A percentile compares a stretch with the other conserved stretches of the same genome.
Evolutionary conservation across 768 basidiomycete species (phyloP).

Genomic region (Cystofilobasidium ferigula): DNA sequence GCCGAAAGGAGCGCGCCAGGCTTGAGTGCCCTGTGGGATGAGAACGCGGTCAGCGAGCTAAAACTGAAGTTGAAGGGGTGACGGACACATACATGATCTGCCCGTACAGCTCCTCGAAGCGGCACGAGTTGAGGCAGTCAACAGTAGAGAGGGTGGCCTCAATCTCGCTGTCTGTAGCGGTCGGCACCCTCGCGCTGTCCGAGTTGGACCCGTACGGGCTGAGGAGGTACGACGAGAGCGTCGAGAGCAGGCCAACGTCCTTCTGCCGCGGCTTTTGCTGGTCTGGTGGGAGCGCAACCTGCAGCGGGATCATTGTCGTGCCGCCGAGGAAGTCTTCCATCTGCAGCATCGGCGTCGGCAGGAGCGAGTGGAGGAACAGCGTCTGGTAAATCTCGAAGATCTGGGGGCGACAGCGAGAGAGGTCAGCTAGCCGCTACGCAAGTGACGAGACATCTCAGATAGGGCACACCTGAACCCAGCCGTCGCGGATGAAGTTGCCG

Average conservation of each 20-base stretch:
- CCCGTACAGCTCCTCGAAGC: conserved; percentile 82
- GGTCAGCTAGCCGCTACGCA: conserved; percentile 12
- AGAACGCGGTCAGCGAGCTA: neutral
- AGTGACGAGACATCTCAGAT: conserved; percentile 44
- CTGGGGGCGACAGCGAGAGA: conserved; percentile 39
- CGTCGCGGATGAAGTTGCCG: conserved; percentile 81
- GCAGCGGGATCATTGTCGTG: conserved; percentile 78
- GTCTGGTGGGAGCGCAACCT: conserved; percentile 54
- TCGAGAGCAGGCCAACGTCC: conserved; percentile 86
- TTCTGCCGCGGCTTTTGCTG: conserved; percentile 45
- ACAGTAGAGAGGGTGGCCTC: conserved; percentile 91
- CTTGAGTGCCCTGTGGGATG: conserved; percentile 54
- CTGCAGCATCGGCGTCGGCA: conserved; percentile 81
- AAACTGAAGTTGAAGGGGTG: neutral
- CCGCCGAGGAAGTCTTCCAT: conserved; percentile 99
- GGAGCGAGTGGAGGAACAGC: conserved; percentile 80
- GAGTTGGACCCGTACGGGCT: conserved; percentile 72
- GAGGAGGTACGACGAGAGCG: conserved; percentile 89
- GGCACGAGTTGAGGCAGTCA: conserved; percentile 87
- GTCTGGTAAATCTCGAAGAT: conserved; percentile 99
- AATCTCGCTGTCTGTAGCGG: conserved; percentile 61
- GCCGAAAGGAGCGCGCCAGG: conserved; percentile 70
- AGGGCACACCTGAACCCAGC: conserved; percentile 57
- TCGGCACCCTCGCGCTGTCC: conserved; percentile 48
- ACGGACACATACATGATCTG: conserved; percentile 69